Conservation (phyloP, 208 protist species). For the Acanthamoeba sp. region DNA sequence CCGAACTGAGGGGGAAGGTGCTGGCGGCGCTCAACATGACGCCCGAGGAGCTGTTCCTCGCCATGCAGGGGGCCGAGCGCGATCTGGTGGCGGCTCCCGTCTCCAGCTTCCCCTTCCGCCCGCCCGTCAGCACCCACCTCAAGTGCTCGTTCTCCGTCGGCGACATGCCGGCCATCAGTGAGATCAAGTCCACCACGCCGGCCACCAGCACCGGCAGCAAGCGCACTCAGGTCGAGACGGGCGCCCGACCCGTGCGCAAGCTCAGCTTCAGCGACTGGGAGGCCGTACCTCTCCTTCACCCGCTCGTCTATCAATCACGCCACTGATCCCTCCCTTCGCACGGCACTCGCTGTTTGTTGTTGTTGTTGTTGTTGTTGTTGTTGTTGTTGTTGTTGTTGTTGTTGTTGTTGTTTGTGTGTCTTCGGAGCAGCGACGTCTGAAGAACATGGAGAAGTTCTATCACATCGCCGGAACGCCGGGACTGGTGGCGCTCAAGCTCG, state of each 20-base stretch:
- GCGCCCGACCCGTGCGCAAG: not conserved
- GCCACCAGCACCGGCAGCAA: not conserved
- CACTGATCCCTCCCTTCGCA: too few relatives aligned
- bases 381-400: too few relatives aligned
- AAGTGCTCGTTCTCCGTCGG: not conserved
- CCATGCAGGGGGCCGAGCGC: not conserved
- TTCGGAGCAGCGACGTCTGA: not conserved
- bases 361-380: too few relatives aligned
- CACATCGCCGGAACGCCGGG: not conserved
- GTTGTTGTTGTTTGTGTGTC: not conserved
- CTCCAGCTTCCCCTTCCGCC: not conserved
- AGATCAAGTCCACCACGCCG: not conserved
- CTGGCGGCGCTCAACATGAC: slow-evolving; percentile 1
- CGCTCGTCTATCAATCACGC: too few relatives aligned
- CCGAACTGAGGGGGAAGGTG: not conserved
- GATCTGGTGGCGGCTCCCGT: not conserved
- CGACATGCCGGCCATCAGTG: too few relatives aligned
- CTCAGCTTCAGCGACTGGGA: not conserved
- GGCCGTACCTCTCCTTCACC: too few relatives aligned
- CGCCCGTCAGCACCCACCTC: not conserved
- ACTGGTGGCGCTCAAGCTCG: not conserved
- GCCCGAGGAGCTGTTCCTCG: slow-evolving; percentile 19
- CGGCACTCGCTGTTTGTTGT: too few relatives aligned
- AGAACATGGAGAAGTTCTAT: slow-evolving; percentile 30
- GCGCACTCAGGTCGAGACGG: too few relatives aligned